phyloP scores from a whole-genome alignment of 768 basidiomycete species.

The Tricholoma terreum region DNA sequence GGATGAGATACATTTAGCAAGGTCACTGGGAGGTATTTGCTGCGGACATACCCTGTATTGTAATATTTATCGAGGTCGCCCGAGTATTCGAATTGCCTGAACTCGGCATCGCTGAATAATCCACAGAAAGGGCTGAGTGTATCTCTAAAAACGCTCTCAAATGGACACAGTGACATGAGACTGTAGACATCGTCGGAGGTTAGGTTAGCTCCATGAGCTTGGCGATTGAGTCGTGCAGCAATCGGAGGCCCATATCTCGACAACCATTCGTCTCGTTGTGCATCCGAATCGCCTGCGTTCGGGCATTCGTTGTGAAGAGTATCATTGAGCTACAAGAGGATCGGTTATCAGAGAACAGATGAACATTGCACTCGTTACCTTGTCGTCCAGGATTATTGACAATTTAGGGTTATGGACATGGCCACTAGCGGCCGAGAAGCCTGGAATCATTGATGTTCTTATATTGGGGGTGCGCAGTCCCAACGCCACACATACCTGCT shows the following conservation, averaged over 20 bases:
- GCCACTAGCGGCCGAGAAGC: conserved; percentile 55
- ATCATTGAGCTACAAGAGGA: conserved; percentile 46
- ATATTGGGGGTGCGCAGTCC: background rate
- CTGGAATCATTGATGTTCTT: conserved; percentile 28
- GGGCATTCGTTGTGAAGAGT: conserved; percentile 69
- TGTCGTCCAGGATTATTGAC: conserved; percentile 56
- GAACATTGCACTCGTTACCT: conserved; percentile 31
- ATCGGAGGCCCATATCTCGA: conserved; percentile 53
- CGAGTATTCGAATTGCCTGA: conserved; percentile 62
- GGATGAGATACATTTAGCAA: background rate
- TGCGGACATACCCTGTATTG: conserved; percentile 56
- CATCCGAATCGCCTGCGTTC: conserved; percentile 43
- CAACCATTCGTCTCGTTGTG: conserved; percentile 52
- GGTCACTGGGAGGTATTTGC: background rate
- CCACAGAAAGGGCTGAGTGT: conserved; percentile 63
- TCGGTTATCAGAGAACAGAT: background rate
- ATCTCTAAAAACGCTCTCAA: conserved; percentile 64
- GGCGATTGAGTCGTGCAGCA: conserved; percentile 53
- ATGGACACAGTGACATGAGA: conserved; percentile 75
- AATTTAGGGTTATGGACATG: conserved; percentile 44
- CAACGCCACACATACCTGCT: conserved; percentile 40
- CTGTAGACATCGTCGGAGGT: conserved; percentile 48
- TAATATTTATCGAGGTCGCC: conserved; percentile 80
- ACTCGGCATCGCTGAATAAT: conserved; percentile 66
- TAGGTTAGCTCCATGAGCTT: conserved; percentile 62